Base-by-base conservation (phyloP, 257 asterid genomes). In the Penstemon eatonii region DNA sequence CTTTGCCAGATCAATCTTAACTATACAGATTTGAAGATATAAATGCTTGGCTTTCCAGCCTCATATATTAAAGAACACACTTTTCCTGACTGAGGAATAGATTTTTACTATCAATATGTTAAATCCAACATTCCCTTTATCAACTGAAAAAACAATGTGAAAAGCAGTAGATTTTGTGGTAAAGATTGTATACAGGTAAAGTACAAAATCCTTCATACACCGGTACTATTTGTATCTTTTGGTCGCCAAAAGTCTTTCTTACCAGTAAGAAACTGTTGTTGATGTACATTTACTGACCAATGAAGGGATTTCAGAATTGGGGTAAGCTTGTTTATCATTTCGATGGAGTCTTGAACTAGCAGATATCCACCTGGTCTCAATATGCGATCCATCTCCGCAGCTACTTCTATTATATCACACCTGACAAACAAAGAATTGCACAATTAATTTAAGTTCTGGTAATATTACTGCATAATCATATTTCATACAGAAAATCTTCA, bases 221-320 rank as follows among this genome's bases (percentile, higher is more conserved):
- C 50, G 39, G 74, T 66, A 10, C 33, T 25, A 25, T 63, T 68
- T 54, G 57, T 68, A 62, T 59, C 74, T 25, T 25, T 1, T 38
- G 98, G 98, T 64, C 98, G 85, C 98, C 96, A 91, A 69, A 87
- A 86, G 46, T 76, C 85, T 80, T 91, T 94, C 86, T 85, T 80
- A 6, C 93, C 91, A 53, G 91, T 87, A 66, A 94, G 96, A 80
- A 89, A 91, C 83, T 86, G 90, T 65, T 83, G 82, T 64, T 81
- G 96, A 74, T 83, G 83, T 39, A 89, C 60, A 56, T 73, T 75
- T 8, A 83, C 72, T 12, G 96, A 84, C 96, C 99, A 94, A 45
- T 87, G 90, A 67, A 94, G 90, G 7, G 98, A 89, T 74, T 69
- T 70, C 73, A 94, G 79, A 59, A 91, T 46, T 15, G 91, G 84